Base-by-base conservation (phyloP, 768 basidiomycete genomes). In the Tylopilus rubrobrunneus region DNA sequence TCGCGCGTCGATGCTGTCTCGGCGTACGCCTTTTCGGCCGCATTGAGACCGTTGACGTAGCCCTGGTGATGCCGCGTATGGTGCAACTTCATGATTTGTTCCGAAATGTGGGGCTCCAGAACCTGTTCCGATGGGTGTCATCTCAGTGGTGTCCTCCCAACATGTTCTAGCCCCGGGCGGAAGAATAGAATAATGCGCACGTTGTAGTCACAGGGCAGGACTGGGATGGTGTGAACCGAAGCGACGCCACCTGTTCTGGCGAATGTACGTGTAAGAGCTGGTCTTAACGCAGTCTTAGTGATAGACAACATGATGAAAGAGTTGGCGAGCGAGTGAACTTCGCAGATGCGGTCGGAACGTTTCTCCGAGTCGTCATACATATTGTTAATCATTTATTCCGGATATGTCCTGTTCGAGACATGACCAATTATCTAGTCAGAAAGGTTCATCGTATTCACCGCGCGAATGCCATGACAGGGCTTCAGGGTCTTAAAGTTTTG, bases 11-110 rank as follows among this genome's bases (percentile, higher is more conserved):
- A 82, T 17, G 76, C 66, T 4, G 85, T 69, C 57, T 83, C 83
- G 28, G 79, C 74, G 66, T 90, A 92, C n/a, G 84, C 72, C 61
- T 90, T 87, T 67, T 96, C 92, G 3, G 96, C 94, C 6, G 90
- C 82, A 72, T 99, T 99, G 54, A 98, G 79, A 11, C 92, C 94
- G 62, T 86, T 93, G 39, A 99, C 95, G 71, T 99, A 99, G 17
- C 87, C 81, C 74, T 92, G 87, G 67, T 92, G 89, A 63, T 95
- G 92, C 78, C 93, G 93, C 53, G 80, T 78, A 73, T 98, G 94
- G 67, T 97, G 96, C 53, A 98, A 76, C 51, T 79, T 84, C 95
- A 98, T 98, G 58, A 99, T 98, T 68, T 94, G 81, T 61, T 83
- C 78, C 2, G 89, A 89, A 71, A 99, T 95, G 64, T 86, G 80